These are phyloP conservation scores for Lycium barbarum DNA, from an alignment of 257 asterid genomes.

Conservation along the genomic window DNA sequence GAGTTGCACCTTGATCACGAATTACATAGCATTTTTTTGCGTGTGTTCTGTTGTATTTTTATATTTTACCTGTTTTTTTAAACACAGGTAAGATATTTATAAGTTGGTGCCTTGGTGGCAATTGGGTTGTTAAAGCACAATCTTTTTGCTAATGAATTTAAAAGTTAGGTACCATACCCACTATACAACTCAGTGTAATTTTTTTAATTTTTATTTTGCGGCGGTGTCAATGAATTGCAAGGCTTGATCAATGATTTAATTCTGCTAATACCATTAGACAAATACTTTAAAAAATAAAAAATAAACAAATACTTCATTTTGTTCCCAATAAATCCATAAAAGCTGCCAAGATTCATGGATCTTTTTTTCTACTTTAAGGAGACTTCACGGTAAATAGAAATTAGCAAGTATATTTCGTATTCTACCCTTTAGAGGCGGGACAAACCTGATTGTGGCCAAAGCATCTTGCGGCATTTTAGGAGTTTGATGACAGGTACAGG, in stretches of 20 bases:
- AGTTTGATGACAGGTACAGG: no score
- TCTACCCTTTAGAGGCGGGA: conserved; percentile 25
- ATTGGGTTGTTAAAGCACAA: background rate
- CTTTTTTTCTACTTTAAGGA: background rate
- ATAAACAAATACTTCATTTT: background rate
- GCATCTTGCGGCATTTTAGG: conserved; percentile 37
- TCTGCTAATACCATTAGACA: background rate
- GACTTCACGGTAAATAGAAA: background rate
- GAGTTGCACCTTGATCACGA: no score
- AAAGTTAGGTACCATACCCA: background rate
- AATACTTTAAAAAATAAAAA: background rate
- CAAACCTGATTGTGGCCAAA: conserved; percentile 27
- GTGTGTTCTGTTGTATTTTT: background rate
- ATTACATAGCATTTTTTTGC: background rate
- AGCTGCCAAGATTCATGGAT: conserved; percentile 21
- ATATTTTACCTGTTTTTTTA: no score
- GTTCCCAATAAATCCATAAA: conserved; percentile 8
- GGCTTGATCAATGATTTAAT: background rate
- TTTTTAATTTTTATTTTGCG: background rate
- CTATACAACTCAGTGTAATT: background rate
- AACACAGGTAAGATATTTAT: background rate
- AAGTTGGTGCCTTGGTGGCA: background rate
- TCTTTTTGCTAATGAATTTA: background rate
- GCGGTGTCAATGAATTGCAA: background rate
- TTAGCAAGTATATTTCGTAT: background rate